Evolutionary conservation across 768 basidiomycete species (phyloP).

Genomic region (Collybia mongolica): DNA sequence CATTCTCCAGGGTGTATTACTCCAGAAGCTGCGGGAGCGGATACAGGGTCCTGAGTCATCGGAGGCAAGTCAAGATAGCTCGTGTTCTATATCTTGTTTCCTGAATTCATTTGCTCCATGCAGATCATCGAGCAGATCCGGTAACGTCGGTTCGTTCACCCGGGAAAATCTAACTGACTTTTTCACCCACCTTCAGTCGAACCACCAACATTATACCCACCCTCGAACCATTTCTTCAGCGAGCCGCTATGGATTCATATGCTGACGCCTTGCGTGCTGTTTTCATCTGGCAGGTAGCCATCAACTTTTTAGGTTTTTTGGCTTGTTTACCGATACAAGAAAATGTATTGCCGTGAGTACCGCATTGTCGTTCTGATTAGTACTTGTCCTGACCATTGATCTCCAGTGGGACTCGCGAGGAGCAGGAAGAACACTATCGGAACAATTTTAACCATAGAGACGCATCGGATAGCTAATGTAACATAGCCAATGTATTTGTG

Average conservation of each 20-base stretch:
- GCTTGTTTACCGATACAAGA: conserved; percentile 77
- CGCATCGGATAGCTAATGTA: conserved; percentile 22
- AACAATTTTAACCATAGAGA: conserved; percentile 28
- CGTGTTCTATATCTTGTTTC: conserved; percentile 8
- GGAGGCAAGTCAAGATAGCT: conserved; percentile 49
- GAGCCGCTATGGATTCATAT: conserved; percentile 75
- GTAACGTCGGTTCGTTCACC: conserved; percentile 27
- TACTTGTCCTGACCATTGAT: not conserved
- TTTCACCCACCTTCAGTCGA: conserved; percentile 42
- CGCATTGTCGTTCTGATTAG: not conserved
- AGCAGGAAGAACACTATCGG: conserved; percentile 57
- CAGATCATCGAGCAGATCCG: conserved; percentile 76
- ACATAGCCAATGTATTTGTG: conserved; percentile 22
- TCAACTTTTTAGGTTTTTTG: conserved; percentile 67
- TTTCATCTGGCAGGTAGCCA: conserved; percentile 75
- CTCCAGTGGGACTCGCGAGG: conserved; percentile 57
- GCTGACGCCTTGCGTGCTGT: conserved; percentile 76
- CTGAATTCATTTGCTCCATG: conserved; percentile 10
- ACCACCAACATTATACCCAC: conserved; percentile 70
- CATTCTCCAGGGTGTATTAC: conserved; percentile 77
- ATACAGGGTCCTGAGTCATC: conserved; percentile 77
- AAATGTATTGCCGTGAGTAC: conserved; percentile 58
- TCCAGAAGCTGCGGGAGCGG: conserved; percentile 63
- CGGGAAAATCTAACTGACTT: not conserved
- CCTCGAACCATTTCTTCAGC: conserved; percentile 51